phyloP scores from a whole-genome alignment of 495 filamentous ascomycete genomes.

The Opeltia flavorubescens region DNA sequence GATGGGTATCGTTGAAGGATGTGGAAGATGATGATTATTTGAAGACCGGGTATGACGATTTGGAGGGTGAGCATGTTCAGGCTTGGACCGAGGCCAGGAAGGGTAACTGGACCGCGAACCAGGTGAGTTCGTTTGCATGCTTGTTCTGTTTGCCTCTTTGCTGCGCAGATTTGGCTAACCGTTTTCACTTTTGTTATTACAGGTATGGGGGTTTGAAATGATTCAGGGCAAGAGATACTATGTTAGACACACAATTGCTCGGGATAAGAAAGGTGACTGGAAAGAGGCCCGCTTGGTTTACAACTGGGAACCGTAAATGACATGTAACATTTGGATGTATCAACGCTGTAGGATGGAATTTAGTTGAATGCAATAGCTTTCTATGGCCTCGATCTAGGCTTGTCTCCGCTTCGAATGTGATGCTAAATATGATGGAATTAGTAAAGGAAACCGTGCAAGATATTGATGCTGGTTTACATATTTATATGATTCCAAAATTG shows the following conservation, averaged over 20 bases:
- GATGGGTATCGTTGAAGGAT: constrained; percentile 32
- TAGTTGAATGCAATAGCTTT: too few relatives aligned
- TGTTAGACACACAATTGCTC: constrained; percentile 48
- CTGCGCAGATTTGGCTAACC: background rate
- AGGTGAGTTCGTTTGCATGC: constrained; percentile 21
- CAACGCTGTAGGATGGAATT: too few relatives aligned
- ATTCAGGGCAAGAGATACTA: constrained; percentile 50
- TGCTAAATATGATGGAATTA: too few relatives aligned
- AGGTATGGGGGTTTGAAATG: constrained; percentile 52
- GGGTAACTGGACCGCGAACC: constrained; percentile 34
- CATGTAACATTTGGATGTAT: too few relatives aligned
- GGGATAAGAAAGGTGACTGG: constrained; percentile 47
- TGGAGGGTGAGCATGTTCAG: constrained; percentile 29
- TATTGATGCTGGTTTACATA: too few relatives aligned
- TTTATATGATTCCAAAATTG: too few relatives aligned
- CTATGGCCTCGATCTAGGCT: too few relatives aligned
- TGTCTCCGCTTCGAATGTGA: too few relatives aligned
- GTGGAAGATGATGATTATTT: constrained; percentile 30
- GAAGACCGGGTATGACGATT: constrained; percentile 24
- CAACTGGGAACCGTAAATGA: constrained; percentile 33
- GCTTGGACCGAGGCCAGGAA: constrained; percentile 30
- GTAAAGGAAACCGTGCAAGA: too few relatives aligned
- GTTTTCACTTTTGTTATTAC: constrained; percentile 4
- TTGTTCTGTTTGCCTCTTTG: constrained; percentile 3
- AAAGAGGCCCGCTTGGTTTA: constrained; percentile 61